Evolutionary conservation across 257 asterid genomes (phyloP).

Genomic region (Nicotiana attenuata): DNA sequence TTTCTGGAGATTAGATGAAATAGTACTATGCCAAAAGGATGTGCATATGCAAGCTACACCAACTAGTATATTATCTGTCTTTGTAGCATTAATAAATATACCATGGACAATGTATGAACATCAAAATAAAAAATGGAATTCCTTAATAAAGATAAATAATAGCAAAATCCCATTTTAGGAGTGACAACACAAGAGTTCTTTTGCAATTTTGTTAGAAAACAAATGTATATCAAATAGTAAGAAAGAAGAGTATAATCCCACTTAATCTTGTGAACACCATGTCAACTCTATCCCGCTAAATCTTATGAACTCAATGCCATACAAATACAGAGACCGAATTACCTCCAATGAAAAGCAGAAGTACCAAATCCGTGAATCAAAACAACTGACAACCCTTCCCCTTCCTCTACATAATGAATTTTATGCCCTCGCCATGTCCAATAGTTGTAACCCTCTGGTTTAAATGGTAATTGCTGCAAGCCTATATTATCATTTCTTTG

Average conservation of each 20-base stretch:
- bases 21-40: neutral
- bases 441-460: constrained; percentile 76
- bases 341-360: constrained; percentile 99
- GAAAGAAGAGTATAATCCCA: neutral
- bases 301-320: neutral
- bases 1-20: neutral
- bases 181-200: neutral
- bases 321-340: neutral
- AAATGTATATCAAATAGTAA: too few relatives aligned
- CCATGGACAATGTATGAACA: too few relatives aligned
- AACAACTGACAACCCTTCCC: constrained; percentile 80
- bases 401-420: constrained; percentile 84
- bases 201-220: too few relatives aligned
- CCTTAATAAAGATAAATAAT: neutral
- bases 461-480: constrained; percentile 60
- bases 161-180: neutral
- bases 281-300: neutral
- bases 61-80: neutral
- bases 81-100: too few relatives aligned
- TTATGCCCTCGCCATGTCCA: constrained; percentile 79
- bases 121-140: neutral
- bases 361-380: constrained; percentile 94
- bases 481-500: constrained; percentile 32
- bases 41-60: neutral
- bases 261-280: neutral